Conservation (phyloP, 2,329 filamentous ascomycete genomes). For the Thyridium curvatum region DNA sequence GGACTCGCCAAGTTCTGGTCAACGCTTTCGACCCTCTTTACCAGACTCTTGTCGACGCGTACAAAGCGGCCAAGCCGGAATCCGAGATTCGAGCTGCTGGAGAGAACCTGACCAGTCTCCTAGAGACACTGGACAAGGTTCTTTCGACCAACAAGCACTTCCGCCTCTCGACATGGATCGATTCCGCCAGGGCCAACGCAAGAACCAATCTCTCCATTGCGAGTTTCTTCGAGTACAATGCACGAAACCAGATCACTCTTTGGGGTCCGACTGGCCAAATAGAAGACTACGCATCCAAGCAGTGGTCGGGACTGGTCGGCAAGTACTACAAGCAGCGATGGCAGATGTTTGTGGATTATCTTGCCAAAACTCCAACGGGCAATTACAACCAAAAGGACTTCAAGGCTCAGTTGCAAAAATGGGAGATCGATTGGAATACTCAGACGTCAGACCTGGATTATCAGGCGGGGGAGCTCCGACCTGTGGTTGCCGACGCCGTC, state of each 20-base stretch:
- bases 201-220: slow-evolving; percentile 10
- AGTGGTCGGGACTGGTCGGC: slow-evolving; percentile 38
- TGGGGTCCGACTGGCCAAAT: slow-evolving; percentile 43
- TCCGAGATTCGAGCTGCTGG: slow-evolving; percentile 15
- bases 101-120: slow-evolving; percentile 21
- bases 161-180: slow-evolving; percentile 32
- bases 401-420: slow-evolving; percentile 1
- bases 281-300: slow-evolving; percentile 41
- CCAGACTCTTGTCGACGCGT: slow-evolving; percentile 24
- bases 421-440: slow-evolving; percentile 3
- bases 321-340: slow-evolving; percentile 40
- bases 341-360: slow-evolving; percentile 35
- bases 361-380: slow-evolving; percentile 9
- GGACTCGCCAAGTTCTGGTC: slow-evolving; percentile 39
- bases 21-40: slow-evolving; percentile 38
- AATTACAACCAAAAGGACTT: slow-evolving; percentile 5
- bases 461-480: no score
- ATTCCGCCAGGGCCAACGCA: slow-evolving; percentile 25
- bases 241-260: slow-evolving; percentile 42
- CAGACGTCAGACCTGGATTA: background rate
- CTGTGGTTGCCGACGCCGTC: no score
- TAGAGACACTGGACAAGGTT: slow-evolving; percentile 30
- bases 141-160: slow-evolving; percentile 35
- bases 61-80: slow-evolving; percentile 15
- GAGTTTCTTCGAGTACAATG: slow-evolving; percentile 36